Evolutionary conservation across 2,329 filamentous ascomycete species (phyloP).

Genomic region (Microcera coccophila): DNA sequence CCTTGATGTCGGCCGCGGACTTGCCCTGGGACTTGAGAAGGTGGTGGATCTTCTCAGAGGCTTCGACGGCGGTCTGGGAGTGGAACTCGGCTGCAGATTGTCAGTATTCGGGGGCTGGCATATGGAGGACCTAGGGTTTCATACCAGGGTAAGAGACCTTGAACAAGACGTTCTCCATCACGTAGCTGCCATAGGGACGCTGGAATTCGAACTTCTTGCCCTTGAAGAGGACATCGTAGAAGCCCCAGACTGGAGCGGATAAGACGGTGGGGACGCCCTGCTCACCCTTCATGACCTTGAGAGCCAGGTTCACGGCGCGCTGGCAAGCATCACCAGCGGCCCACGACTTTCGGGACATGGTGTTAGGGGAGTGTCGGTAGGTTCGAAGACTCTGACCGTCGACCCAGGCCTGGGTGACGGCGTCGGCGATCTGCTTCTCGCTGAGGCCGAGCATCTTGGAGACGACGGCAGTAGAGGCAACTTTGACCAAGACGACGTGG

Average conservation of each 20-base stretch:
- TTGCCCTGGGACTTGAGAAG: conserved; percentile 82
- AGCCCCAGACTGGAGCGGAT: conserved; percentile 90
- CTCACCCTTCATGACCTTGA: conserved; percentile 91
- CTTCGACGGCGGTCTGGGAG: conserved; percentile 96
- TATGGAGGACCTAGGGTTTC: conserved; percentile 21
- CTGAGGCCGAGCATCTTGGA: conserved; percentile 89
- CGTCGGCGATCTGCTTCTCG: conserved; percentile 89
- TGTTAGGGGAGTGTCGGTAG: conserved; percentile 96
- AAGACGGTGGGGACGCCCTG: conserved; percentile 87
- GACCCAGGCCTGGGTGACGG: conserved; percentile 94
- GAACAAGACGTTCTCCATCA: conserved; percentile 99
- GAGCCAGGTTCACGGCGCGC: conserved; percentile 82
- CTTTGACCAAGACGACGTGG: conserved; percentile 97
- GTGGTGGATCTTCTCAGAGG: conserved; percentile 81
- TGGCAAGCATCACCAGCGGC: conserved; percentile 97
- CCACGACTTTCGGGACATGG: conserved; percentile 99
- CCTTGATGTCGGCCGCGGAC: conserved; percentile 89
- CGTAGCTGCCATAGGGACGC: conserved; percentile 93
- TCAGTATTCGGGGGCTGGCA: neutral
- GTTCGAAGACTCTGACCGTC: conserved; percentile 95
- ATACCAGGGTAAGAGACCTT: conserved; percentile 96
- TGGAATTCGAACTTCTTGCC: conserved; percentile 96
- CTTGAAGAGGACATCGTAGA: conserved; percentile 98
- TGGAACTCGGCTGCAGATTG: conserved; percentile 76
- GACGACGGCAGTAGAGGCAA: conserved; percentile 89